Evolutionary conservation across 1,139 yeast species (phyloP), one percentile per base, ranked within the genome.

Genomic region (Lodderomyces theae): DNA sequence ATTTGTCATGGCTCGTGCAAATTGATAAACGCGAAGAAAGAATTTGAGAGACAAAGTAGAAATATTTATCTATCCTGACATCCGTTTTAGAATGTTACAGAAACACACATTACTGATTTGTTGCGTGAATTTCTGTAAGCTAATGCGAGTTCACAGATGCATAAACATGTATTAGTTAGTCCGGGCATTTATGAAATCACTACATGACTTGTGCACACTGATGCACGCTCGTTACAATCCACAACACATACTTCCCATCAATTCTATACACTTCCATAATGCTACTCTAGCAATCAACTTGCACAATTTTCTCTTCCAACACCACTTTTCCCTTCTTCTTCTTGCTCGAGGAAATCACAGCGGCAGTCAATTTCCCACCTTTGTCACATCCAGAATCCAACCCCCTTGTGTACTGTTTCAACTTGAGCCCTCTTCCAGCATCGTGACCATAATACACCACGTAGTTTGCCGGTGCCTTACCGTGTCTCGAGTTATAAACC

Each of bases 401-500:
- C 0, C 97, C 97, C 52, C 76, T 80, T 4, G 95, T 72, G 59
- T 69, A 87, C 46, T 76, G 73, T 48, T 77, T 74, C 39, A 83
- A 50, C 43, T 77, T 80, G 37, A 90, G 72, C 0, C 97, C 96
- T 43, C 82, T 67, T 42, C 80, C 72, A 3, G 97, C 95, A 58
- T 86, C 95, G 56, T 90, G 97, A 1, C 97, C 97, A 57, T 90
- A 90, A 53, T 79, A 80, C 1, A 88, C 90, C n/a, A 77, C 75
- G 33, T 48, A 38, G 5, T 56, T 42, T 1, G 61, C 56, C 30
- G 55, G 48, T 6, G 58, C 46, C 18, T 56, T 54, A 46, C 70
- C 69, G 55, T 79, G 77, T 45, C 74, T 66, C 35, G 66, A 60
- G 51, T 82, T 79, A 77, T 84, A 86, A 9, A 79, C 60, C 43